phyloP scores from a whole-genome alignment of 2,329 filamentous ascomycete species.

The Trichoderma asperellum region DNA sequence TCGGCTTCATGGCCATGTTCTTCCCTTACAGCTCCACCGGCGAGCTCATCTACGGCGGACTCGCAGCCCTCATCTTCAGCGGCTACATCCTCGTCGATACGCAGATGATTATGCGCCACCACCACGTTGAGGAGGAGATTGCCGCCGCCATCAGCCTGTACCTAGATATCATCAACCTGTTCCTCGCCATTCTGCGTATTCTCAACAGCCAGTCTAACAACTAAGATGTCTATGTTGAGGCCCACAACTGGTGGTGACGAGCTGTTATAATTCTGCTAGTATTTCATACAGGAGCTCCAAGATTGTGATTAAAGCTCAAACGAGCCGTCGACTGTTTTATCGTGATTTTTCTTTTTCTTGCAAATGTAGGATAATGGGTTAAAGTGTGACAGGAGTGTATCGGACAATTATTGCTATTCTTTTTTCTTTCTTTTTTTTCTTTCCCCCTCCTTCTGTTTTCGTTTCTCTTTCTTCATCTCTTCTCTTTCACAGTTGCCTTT shows the following conservation, averaged over 20 bases:
- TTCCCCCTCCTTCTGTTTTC: not conserved
- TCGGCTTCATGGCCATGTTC: conserved; percentile 91
- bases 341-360: not conserved
- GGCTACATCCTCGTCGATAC: conserved; percentile 96
- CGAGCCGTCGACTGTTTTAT: not conserved
- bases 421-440: not conserved
- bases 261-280: not conserved
- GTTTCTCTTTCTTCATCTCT: not conserved
- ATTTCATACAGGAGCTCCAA: not conserved
- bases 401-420: not conserved
- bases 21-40: conserved; percentile 80
- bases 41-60: conserved; percentile 83
- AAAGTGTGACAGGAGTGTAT: not conserved
- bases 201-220: conserved; percentile 96
- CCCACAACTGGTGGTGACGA: not conserved
- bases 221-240: conserved; percentile 49
- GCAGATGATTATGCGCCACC: conserved; percentile 91
- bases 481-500: not conserved
- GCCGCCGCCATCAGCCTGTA: conserved; percentile 94
- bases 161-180: conserved; percentile 94
- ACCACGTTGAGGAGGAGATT: conserved; percentile 98
- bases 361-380: conserved; percentile 21
- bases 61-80: conserved; percentile 85
- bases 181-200: conserved; percentile 92
- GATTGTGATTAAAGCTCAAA: not conserved